Evolutionary conservation across 768 basidiomycete species (phyloP).

Genomic region (Ephemerocybe angulata): DNA sequence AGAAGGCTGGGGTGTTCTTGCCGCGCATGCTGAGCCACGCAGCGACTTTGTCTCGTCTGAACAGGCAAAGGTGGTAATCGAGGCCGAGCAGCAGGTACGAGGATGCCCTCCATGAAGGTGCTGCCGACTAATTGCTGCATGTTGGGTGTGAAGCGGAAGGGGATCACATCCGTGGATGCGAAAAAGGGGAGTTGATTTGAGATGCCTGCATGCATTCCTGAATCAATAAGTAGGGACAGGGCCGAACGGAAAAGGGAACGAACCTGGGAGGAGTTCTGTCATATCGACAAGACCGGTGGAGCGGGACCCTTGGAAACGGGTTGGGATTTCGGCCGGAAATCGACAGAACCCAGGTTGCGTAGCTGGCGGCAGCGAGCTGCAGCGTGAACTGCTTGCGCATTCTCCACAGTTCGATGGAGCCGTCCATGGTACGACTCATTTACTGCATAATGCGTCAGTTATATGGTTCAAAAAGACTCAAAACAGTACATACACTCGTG

Average conservation of each 20-base stretch:
- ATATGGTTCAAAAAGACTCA: too few species aligned
- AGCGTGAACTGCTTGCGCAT: slow-evolving; percentile 96
- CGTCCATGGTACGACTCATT: slow-evolving; percentile 82
- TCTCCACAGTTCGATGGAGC: slow-evolving; percentile 85
- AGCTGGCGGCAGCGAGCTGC: slow-evolving; percentile 83
- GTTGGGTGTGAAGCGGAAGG: slow-evolving; percentile 96
- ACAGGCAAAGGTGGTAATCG: slow-evolving; percentile 87
- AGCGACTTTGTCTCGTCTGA: slow-evolving; percentile 89
- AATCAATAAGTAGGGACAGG: slow-evolving; percentile 1
- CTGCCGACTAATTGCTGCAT: slow-evolving; percentile 91
- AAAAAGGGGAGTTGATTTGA: slow-evolving; percentile 54
- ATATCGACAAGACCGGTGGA: slow-evolving; percentile 87
- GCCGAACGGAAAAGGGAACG: slow-evolving; percentile 8
- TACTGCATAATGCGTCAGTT: slow-evolving; percentile 49
- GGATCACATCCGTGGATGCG: slow-evolving; percentile 80
- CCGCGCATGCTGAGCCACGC: slow-evolving; percentile 64
- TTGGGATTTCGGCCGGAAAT: slow-evolving; percentile 79
- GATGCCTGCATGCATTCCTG: slow-evolving; percentile 29
- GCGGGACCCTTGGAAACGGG: slow-evolving; percentile 84
- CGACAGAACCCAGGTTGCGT: slow-evolving; percentile 87
- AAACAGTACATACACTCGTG: slow-evolving; percentile 60
- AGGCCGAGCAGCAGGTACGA: slow-evolving; percentile 87
- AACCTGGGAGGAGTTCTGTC: slow-evolving; percentile 89
- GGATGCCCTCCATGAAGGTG: slow-evolving; percentile 82
- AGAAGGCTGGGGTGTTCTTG: slow-evolving; percentile 50